Conservation (phyloP, 2,329 filamentous ascomycete genomes). For the Huntiella moniliformis region DNA sequence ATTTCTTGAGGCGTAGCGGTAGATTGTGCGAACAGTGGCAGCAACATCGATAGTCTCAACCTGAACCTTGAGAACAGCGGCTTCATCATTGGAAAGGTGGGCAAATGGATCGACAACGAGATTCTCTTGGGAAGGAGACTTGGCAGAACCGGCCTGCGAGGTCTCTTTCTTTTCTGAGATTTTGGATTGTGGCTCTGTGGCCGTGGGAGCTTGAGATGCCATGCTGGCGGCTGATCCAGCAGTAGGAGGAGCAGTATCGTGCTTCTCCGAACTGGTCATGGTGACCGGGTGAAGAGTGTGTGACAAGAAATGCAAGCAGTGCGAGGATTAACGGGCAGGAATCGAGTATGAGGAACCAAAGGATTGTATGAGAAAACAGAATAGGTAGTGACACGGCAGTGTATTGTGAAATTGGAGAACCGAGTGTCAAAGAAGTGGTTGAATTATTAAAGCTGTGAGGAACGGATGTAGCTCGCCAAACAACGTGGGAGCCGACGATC, state of each 20-base stretch:
- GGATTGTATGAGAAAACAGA: neutral
- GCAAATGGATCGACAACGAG: conserved; percentile 31
- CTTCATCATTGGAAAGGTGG: conserved; percentile 47
- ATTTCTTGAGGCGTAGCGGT: conserved; percentile 47
- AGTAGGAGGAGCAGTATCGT: neutral
- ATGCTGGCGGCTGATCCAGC: neutral
- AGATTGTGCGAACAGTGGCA: conserved; percentile 46
- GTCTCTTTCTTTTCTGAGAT: too few species aligned
- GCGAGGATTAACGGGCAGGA: neutral
- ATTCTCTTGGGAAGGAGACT: neutral
- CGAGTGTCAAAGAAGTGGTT: neutral
- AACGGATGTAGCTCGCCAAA: too few species aligned
- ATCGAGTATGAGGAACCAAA: neutral
- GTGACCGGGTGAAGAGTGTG: neutral
- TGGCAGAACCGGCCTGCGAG: too few species aligned
- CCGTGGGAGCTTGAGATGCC: neutral
- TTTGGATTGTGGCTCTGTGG: neutral
- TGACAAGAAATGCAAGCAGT: too few species aligned
- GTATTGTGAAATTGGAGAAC: neutral
- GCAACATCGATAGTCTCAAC: conserved; percentile 44
- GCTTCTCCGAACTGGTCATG: neutral
- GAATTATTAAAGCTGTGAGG: too few species aligned
- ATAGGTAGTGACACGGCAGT: neutral
- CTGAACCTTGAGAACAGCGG: conserved; percentile 47
- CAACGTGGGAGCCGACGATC: too few species aligned